Base-by-base conservation (phyloP, 1,284 basidiomycete species). In the Papiliotrema flavescens region DNA sequence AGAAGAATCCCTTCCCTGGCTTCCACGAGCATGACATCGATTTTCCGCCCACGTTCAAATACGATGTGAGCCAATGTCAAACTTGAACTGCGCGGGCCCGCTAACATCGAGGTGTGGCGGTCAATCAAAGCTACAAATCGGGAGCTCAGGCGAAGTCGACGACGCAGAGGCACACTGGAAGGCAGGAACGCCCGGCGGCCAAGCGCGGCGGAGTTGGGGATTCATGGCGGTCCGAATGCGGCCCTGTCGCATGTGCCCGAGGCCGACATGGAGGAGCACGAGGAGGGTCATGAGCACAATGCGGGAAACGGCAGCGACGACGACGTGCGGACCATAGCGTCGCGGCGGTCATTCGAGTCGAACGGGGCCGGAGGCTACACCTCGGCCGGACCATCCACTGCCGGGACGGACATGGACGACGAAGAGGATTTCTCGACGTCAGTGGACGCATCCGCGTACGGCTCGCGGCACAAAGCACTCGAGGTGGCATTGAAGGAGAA, bases 21-120 rank as follows among this genome's bases (percentile, higher is more conserved):
- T 83, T 82, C 62, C 48, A 71, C 9, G 82, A 80, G 56, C 77
- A 69, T 3, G 60, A 60, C 0, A 80, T 80, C 61, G 61, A 70
- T 17, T 81, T 81, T 56, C 72, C 77, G 3, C 79, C 79, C 3
- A 80, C 79, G 13, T 80, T 79, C 75, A 81, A 81, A 59, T 79
- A 78, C 50, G 78, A 79, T 55, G 69, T 70, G 46, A 47, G 40
- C 15, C 11, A 5, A 5, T 15, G 13, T 3, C 44, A n/a, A 9
- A 22, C 3, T 32, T 13, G 22, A 17, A 17, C 20, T 34, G 39
- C 32, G 5, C 34, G 14, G 20, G 19, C 8, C 3, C 17, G 41
- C n/a, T 47, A 13, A 19, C 28, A 22, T 42, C 15, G 40, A 70
- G 58, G 72, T 79, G 15, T 74, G 77, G 70, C 77, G 78, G 56